Evolutionary conservation across 179 eudicot species (phyloP).

Genomic region (Beta macrorhiza): DNA sequence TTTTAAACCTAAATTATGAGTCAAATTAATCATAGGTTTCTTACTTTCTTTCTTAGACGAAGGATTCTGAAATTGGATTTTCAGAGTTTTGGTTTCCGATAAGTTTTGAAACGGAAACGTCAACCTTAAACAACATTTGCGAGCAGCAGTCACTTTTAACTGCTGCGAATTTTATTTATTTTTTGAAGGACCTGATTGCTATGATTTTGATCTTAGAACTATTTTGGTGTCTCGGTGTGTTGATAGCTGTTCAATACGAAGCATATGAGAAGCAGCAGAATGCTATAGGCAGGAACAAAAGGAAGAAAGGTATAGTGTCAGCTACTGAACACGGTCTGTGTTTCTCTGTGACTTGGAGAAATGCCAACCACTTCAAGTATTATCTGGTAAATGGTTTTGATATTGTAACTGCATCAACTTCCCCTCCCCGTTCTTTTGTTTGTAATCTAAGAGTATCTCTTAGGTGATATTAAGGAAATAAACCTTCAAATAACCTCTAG

Average conservation of each 20-base stretch:
- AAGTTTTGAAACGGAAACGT: too few species aligned
- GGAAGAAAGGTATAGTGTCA: conserved; percentile 14
- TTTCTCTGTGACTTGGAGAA: conserved; percentile 26
- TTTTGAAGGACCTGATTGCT: too few species aligned
- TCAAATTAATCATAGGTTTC: too few species aligned
- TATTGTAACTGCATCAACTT: background rate
- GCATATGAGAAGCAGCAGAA: conserved; percentile 12
- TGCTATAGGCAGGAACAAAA: background rate
- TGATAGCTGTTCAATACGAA: conserved; percentile 17
- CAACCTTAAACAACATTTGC: too few species aligned
- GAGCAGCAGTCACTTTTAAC: background rate
- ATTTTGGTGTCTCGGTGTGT: background rate
- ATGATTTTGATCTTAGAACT: background rate
- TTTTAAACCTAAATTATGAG: too few species aligned
- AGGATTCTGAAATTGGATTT: too few species aligned
- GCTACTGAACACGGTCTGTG: conserved; percentile 18
- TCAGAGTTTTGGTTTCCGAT: too few species aligned
- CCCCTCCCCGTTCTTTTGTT: background rate
- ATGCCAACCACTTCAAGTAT: conserved; percentile 14
- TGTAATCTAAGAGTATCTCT: background rate
- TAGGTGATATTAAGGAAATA: background rate
- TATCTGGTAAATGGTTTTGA: conserved; percentile 25
- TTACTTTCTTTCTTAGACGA: too few species aligned
- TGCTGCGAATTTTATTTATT: background rate
- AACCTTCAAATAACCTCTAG: background rate